Evolutionary conservation across 208 protist species (phyloP), one percentile per base, ranked within the genome.

Genomic region (Willaertia magna): DNA sequence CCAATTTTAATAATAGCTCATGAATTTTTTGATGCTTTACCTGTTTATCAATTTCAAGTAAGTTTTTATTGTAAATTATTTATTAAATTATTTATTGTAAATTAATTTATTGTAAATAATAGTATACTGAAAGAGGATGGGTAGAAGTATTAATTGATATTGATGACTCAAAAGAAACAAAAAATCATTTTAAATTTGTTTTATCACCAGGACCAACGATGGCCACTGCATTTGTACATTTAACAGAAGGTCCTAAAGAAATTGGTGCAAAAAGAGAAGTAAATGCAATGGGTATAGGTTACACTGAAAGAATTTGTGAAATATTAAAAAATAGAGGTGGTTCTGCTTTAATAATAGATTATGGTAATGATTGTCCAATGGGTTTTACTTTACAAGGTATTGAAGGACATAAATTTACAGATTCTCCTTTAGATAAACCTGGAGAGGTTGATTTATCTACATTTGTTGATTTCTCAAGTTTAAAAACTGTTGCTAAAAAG

Each of bases 321-420:
- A 94, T 95, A 91, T 85, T 95, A 4, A 91, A 95, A 74, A 92
- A 90, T 86, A 90, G 92, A 86, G 94, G 93, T 86, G 90, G 93
- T 7, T 93, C 94, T 18, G 94, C 90, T 81, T 78, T 97, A 44
- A 91, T 97, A 34, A 95, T 97, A 55, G 94, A 97, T 91, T 97
- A 97, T 86, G 94, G 94, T 78, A 94, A 95, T 87, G 94, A 97
- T 88, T 92, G 95, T 74, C 88, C 94, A 88, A 95, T 96, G 92
- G 92, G 94, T 82, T 94, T 91, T 89, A 95, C 94, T 3, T 90
- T 96, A 40, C 92, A 93, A 22, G 94, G 93, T 74, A 85, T 85
- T 59, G 47, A 49, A 30, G 7, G 59, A 14, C 79, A 85, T 44
- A 22, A 30, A 26, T 85, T 85, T 55, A 42, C 34, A 83, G 93